phyloP scores from a whole-genome alignment of 2,329 filamentous ascomycete genomes.

The Penicillium concentricum region DNA sequence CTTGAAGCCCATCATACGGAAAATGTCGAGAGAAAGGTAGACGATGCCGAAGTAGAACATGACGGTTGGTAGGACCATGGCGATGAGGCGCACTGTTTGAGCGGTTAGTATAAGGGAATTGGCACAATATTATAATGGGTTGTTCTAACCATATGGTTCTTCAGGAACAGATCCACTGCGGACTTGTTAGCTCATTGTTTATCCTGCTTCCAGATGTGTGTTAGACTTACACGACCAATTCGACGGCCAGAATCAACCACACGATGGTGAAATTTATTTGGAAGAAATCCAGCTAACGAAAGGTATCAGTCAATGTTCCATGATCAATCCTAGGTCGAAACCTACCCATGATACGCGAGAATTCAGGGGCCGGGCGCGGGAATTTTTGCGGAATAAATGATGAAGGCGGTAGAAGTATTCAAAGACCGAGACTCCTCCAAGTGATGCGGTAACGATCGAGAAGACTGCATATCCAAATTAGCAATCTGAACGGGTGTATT shows the following conservation, averaged over 20 bases:
- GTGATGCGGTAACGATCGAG: constrained; percentile 41
- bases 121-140: not conserved
- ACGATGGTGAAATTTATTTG: constrained; percentile 49
- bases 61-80: constrained; percentile 46
- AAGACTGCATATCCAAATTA: constrained; percentile 34
- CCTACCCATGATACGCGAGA: constrained; percentile 46
- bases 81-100: constrained; percentile 41
- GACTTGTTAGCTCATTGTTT: constrained; percentile 13
- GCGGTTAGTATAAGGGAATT: not conserved
- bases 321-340: not conserved
- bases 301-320: constrained; percentile 2
- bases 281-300: constrained; percentile 44
- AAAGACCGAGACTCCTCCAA: constrained; percentile 44
- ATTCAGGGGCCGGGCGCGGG: constrained; percentile 41
- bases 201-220: not conserved
- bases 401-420: constrained; percentile 46
- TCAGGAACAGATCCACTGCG: constrained; percentile 41
- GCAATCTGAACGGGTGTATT: not conserved
- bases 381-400: constrained; percentile 39
- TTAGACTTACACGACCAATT: constrained; percentile 42
- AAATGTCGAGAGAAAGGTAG: constrained; percentile 43
- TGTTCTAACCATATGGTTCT: constrained; percentile 40
- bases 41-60: constrained; percentile 49
- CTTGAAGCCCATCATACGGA: constrained; percentile 43
- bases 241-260: constrained; percentile 44